Evolutionary conservation across 768 basidiomycete species (phyloP).

Genomic region (Hirschioporus abietinus): DNA sequence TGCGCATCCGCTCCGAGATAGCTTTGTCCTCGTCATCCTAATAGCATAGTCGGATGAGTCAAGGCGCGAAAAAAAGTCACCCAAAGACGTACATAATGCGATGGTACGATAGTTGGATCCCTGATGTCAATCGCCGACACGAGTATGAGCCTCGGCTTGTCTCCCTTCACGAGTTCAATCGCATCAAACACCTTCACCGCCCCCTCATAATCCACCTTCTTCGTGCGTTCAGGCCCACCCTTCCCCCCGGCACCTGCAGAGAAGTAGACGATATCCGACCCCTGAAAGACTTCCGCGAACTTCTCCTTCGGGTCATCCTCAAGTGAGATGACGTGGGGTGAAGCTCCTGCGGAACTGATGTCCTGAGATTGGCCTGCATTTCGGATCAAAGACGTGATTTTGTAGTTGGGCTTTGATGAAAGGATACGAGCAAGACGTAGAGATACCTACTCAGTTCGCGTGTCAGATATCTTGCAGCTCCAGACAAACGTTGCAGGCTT

Average conservation of each 20-base stretch:
- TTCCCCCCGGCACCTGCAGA: conserved; percentile 51
- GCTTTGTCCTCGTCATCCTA: conserved; percentile 44
- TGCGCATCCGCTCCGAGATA: conserved; percentile 36
- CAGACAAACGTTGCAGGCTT: conserved; percentile 7
- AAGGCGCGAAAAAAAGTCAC: not conserved
- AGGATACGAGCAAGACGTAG: conserved; percentile 46
- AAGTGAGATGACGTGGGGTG: conserved; percentile 50
- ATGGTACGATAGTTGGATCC: conserved; percentile 42
- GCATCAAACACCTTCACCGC: conserved; percentile 69
- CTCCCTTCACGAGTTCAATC: conserved; percentile 43
- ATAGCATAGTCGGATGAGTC: not conserved
- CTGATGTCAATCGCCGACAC: conserved; percentile 57
- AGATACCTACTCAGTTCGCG: conserved; percentile 33
- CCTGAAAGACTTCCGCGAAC: conserved; percentile 41
- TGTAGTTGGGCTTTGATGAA: conserved; percentile 27
- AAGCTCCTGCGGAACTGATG: conserved; percentile 33
- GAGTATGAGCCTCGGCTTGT: conserved; percentile 49
- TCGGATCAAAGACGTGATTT: conserved; percentile 54
- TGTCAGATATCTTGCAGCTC: conserved; percentile 1
- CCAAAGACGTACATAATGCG: conserved; percentile 41
- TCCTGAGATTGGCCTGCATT: conserved; percentile 39
- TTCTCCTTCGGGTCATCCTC: conserved; percentile 43
- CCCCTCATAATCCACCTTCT: conserved; percentile 54
- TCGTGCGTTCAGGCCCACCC: conserved; percentile 49
- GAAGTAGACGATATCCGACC: conserved; percentile 31